Evolutionary conservation across 495 filamentous ascomycete genomes (phyloP).

Genomic region (Elasticomyces elasticus): DNA sequence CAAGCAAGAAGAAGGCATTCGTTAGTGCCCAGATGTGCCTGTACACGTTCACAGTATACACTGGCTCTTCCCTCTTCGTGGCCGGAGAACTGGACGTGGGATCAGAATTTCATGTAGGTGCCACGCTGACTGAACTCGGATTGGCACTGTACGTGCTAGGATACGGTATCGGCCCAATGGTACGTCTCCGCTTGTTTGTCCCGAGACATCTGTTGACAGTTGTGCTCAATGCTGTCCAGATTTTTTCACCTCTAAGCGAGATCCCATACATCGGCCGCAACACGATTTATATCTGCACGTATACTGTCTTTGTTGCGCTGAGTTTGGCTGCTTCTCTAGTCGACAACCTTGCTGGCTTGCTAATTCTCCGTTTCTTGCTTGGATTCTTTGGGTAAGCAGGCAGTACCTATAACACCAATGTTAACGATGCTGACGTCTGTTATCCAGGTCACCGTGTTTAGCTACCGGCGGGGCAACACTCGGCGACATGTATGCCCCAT

Average conservation of each 20-base stretch:
- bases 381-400: constrained; percentile 16
- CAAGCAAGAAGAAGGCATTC: constrained; percentile 28
- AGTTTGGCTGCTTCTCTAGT: not conserved
- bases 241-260: not conserved
- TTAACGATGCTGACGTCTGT: too few relatives aligned
- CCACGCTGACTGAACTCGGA: not conserved
- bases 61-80: not conserved
- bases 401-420: not conserved
- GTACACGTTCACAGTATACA: not conserved
- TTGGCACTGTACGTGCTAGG: not conserved
- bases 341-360: not conserved
- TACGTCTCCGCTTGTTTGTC: too few relatives aligned
- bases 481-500: not conserved
- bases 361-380: not conserved
- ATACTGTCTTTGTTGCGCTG: not conserved
- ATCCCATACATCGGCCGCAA: not conserved
- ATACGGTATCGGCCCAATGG: not conserved
- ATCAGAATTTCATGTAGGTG: not conserved
- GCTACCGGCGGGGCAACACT: too few relatives aligned
- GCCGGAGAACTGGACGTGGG: not conserved
- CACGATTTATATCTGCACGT: not conserved
- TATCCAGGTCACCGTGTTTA: too few relatives aligned
- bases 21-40: not conserved
- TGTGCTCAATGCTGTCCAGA: too few relatives aligned
- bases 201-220: too few relatives aligned